Conservation (phyloP, 495 filamentous ascomycete species). For the Penicillium angulare region DNA sequence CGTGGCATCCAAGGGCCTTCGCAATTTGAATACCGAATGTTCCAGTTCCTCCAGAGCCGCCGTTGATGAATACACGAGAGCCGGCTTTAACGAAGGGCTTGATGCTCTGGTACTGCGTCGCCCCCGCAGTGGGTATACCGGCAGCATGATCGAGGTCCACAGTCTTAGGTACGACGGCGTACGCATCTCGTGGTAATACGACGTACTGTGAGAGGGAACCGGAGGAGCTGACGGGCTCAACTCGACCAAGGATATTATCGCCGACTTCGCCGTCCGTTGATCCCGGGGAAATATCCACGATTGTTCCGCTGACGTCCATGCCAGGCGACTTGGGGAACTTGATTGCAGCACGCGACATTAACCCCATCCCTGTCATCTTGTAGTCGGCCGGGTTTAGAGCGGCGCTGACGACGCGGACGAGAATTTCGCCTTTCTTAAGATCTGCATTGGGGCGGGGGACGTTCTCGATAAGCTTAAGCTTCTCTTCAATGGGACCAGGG, state of each 20-base stretch:
- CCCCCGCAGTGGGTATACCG: neutral
- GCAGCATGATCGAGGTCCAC: neutral
- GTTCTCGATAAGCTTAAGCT: no score
- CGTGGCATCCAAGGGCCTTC: conserved; percentile 58
- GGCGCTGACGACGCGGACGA: no score
- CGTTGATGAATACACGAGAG: conserved; percentile 64
- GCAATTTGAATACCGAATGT: conserved; percentile 63
- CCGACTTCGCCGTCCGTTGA: neutral
- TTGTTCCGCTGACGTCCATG: neutral
- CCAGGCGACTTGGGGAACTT: neutral
- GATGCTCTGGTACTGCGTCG: neutral
- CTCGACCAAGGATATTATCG: neutral
- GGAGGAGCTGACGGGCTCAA: neutral
- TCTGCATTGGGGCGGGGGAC: no score
- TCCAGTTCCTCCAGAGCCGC: conserved; percentile 61
- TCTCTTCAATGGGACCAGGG: no score
- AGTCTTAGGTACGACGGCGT: neutral
- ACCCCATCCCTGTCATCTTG: neutral
- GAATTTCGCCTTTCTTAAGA: no score
- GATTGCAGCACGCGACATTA: neutral
- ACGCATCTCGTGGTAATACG: neutral
- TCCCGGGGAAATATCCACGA: neutral
- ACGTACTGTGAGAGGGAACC: neutral
- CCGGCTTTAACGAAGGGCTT: conserved; percentile 17
- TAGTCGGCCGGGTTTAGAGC: neutral